Evolutionary conservation across 1,139 yeast species (phyloP), one percentile per base, ranked within the genome.

Genomic region (Kurtzmaniella natalensis): DNA sequence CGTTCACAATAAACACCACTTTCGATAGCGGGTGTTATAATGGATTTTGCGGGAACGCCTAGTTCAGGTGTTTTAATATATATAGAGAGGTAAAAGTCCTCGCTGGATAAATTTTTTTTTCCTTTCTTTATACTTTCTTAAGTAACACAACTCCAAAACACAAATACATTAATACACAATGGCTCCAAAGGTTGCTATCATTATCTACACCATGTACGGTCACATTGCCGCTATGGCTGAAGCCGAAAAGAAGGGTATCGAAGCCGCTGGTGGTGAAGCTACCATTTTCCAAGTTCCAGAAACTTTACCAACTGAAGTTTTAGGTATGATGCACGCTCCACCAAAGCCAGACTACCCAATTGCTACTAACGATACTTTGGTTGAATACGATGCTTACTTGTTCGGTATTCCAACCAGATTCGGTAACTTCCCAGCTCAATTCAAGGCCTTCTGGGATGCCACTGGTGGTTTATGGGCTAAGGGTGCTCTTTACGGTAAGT

Each of bases 381-480:
- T 61, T 21, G 59, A 71, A 46, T 84, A 80, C 64, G 94, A 85
- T 53, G 88, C 82, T 34, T 78, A 81, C 66, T 46, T 85, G 46
- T 82, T 85, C 42, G 95, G 95, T 57, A 61, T 84, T 44, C 92
- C 94, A 55, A 84, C 94, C 40, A 77, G 95, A 66, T 85, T 57
- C 57, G 95, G 94, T 62, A 80, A 73, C 65, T 69, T 74, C 65
- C 87, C 94, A 44, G 83, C 88, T 30, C 94, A 85, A 66, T 76
- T 80, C 73, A 79, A 79, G 61, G 66, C 88, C 9, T 85, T 81
- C 72, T 80, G 88, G 81, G 94, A 84, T 53, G 60, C 76, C 35
- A 82, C 94, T 37, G 94, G 94, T 54, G 85, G 84, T 36, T 65
- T 84, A 44, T 85, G 95, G 95, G 87, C 84, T 36, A 43, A 59